These are phyloP conservation scores for Ceratocystis albifundus DNA, from an alignment of 2,329 filamentous ascomycete genomes.

Conservation along the genomic window DNA sequence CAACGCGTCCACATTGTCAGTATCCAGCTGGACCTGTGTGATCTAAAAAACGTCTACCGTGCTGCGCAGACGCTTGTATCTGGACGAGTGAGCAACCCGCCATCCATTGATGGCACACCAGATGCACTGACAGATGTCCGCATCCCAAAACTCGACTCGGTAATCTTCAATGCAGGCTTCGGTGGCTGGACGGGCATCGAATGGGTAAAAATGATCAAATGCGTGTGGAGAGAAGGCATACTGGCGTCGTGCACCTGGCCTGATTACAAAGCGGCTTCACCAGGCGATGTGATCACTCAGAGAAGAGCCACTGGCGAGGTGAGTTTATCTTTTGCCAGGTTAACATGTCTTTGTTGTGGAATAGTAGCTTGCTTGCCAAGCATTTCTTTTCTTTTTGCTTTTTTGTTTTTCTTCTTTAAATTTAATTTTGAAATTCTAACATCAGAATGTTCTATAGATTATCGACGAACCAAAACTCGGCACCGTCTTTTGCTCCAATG, in stretches of 20 bases:
- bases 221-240: constrained; percentile 47
- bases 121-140: constrained; percentile 36
- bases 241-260: constrained; percentile 65
- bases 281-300: constrained; percentile 29
- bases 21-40: constrained; percentile 49
- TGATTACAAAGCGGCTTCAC: constrained; percentile 55
- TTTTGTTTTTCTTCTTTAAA: no score
- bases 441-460: background rate
- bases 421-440: background rate
- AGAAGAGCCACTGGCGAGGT: constrained; percentile 11
- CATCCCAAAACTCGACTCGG: constrained; percentile 61
- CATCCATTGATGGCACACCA: constrained; percentile 28
- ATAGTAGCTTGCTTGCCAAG: background rate
- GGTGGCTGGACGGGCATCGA: constrained; percentile 75
- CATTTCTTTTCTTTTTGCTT: constrained; percentile 7
- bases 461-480: constrained; percentile 48
- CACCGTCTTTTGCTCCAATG: constrained; percentile 77
- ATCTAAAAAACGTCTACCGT: constrained; percentile 40
- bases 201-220: constrained; percentile 27
- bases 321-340: background rate
- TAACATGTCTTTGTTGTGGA: background rate
- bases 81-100: constrained; percentile 38
- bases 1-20: constrained; percentile 47
- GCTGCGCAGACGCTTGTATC: constrained; percentile 39
- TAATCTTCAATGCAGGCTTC: constrained; percentile 80